Percentiles rank a stretch among this genome's conserved stretches.
These are phyloP conservation scores for Populus simonii DNA, from an alignment of 345 rosid species.

Conservation along the genomic window DNA sequence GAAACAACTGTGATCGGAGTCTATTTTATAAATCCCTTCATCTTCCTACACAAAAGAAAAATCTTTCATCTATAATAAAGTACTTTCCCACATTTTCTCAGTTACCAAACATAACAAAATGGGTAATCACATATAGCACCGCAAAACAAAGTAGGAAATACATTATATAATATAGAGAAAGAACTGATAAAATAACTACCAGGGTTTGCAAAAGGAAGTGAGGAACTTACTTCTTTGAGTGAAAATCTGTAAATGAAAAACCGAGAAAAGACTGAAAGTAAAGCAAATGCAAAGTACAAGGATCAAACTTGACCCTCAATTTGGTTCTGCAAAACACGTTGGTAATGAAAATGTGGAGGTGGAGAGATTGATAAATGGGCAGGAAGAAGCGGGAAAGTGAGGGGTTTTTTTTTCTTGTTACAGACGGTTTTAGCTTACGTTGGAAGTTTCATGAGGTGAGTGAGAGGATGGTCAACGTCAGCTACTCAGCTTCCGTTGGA, in stretches of 20 bases:
- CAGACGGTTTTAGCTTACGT: slow-evolving; percentile 10
- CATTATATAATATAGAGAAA: too few species aligned
- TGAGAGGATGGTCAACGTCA: too few species aligned
- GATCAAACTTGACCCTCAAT: neutral
- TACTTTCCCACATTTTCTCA: slow-evolving; percentile 7
- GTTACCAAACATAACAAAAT: neutral
- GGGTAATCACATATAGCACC: too few species aligned
- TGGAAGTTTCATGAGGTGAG: slow-evolving; percentile 2
- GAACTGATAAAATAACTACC: neutral
- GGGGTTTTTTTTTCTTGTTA: neutral
- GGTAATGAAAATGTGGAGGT: neutral
- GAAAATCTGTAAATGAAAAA: neutral
- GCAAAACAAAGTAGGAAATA: too few species aligned
- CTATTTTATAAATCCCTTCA: neutral
- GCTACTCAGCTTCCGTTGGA: neutral
- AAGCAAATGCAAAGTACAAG: neutral
- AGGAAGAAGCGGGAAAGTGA: neutral
- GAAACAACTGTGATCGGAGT: too few species aligned
- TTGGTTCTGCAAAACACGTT: neutral
- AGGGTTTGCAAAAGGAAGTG: neutral
- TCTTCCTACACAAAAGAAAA: neutral
- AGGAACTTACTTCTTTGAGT: neutral
- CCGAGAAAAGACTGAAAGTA: neutral
- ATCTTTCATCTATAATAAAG: neutral
- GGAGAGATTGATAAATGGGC: neutral